These are phyloP conservation scores for Forsythia suspensa DNA, from an alignment of 257 asterid species.

Conservation along the genomic window DNA sequence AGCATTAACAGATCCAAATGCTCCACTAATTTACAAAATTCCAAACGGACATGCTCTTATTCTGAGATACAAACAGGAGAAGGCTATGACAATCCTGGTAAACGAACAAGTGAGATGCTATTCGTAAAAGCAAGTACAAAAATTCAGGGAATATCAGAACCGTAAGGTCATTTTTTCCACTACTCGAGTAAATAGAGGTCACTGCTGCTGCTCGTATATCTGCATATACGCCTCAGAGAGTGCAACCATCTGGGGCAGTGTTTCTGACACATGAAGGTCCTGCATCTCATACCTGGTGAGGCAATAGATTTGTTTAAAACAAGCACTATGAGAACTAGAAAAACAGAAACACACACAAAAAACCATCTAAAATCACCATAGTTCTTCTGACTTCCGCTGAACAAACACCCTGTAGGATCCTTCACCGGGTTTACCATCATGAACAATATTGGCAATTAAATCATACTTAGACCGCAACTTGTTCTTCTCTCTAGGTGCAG, in stretches of 20 bases:
- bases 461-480: constrained; percentile 82
- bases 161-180: background rate
- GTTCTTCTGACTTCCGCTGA: constrained; percentile 93
- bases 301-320: constrained; percentile 7
- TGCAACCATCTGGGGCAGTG: constrained; percentile 95
- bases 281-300: constrained; percentile 91
- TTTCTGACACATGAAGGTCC: constrained; percentile 90
- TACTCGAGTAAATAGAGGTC: background rate
- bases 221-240: constrained; percentile 94
- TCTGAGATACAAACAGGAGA: background rate
- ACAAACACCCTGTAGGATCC: constrained; percentile 92
- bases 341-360: background rate
- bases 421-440: constrained; percentile 78
- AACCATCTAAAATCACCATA: constrained; percentile 50
- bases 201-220: constrained; percentile 91
- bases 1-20: background rate
- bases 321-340: background rate
- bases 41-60: background rate
- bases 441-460: constrained; percentile 77
- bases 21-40: background rate
- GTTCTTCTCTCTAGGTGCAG: constrained; percentile 59
- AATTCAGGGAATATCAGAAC: background rate
- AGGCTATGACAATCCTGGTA: too few relatives aligned
- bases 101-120: background rate
- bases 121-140: background rate